Evolutionary conservation across 1,284 basidiomycete genomes (phyloP), one percentile per base, ranked within the genome.

Genomic region (Rhodotorula sp.): DNA sequence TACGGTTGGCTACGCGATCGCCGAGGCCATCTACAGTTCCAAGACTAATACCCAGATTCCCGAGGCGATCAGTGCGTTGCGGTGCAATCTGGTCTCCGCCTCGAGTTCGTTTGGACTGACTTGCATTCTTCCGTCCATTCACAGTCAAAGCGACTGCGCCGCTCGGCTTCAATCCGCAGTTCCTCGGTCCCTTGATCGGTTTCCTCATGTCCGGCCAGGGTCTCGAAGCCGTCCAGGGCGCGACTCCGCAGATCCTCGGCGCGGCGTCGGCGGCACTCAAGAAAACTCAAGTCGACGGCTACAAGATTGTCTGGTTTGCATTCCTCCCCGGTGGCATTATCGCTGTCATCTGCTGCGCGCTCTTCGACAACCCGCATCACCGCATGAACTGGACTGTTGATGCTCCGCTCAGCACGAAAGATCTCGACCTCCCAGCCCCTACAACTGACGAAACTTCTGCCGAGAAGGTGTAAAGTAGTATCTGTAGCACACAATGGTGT

Each of bases 291-390:
- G 62, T 62, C 14, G 61, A 71, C 29, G 64, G 20, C 18, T 71
- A 68, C 66, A 57, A 56, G 45, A 62, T 68, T 30, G 44, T 57
- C 54, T 71, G 69, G 69, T 68, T 53, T 42, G 55, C 66, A 30
- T 66, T 71, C 57, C 26, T 71, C 8, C 69, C 69, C 6, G 60
- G 60, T 14, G 61, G 61, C 12, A 42, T 71, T 33, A 54, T 71
- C 29, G 66, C 69, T 5, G 61, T 61, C 10, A 24, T 71, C 22
- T 61, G 59, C 22, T 64, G 62, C 58, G 69, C 66, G 20, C 26
- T 67, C 46, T 49, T 60, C 60, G n/a, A 59, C 46, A 64, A 64
- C 60, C 62, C 63, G 15, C 62, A 57, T 29, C 49, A 62, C 20
- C 24, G 63, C 18, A 70, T 67, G 68, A 70, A 70, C 60, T 63